Evolutionary conservation across 192 early-diverging fungal species (phyloP).

Genomic region (Cetraspora pellucida): DNA sequence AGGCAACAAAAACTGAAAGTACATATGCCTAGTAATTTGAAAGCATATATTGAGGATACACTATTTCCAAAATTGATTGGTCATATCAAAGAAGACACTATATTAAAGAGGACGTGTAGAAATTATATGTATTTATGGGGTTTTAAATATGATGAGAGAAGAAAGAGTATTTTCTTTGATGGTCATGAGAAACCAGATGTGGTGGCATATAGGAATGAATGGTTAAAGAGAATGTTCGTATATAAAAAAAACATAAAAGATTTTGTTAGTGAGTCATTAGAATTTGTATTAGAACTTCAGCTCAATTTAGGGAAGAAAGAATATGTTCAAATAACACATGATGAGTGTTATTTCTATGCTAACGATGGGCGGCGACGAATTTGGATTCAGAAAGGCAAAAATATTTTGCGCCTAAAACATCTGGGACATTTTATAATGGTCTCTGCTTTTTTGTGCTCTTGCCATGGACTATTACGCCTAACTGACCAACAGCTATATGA

Average conservation of each 20-base stretch:
- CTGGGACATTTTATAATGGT: slow-evolving; percentile 36
- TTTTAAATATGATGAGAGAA: slow-evolving; percentile 32
- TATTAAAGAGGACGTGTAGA: not conserved
- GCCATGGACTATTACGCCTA: slow-evolving; percentile 28
- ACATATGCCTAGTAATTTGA: not conserved
- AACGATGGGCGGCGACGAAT: slow-evolving; percentile 31
- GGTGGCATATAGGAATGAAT: slow-evolving; percentile 23
- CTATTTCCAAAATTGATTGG: not conserved
- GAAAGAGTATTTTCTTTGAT: slow-evolving; percentile 34
- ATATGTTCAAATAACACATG: slow-evolving; percentile 17
- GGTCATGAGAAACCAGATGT: slow-evolving; percentile 32
- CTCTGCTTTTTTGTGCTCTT: slow-evolving; percentile 33
- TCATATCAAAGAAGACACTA: slow-evolving; percentile 2
- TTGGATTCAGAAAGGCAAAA: slow-evolving; percentile 16
- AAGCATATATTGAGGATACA: not conserved
- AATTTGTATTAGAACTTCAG: slow-evolving; percentile 13
- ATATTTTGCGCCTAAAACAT: slow-evolving; percentile 22
- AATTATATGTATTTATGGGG: not conserved
- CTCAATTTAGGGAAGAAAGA: slow-evolving; percentile 22
- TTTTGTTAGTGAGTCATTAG: slow-evolving; percentile 12
- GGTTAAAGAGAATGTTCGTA: slow-evolving; percentile 33
- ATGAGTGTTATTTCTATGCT: slow-evolving; percentile 35
- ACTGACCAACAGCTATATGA: slow-evolving; percentile 8
- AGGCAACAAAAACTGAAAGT: not conserved
- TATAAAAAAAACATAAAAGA: slow-evolving; percentile 32